These are phyloP conservation scores for Thamnidium elegans DNA, from an alignment of 192 early-diverging fungal species.

Conservation along the genomic window DNA sequence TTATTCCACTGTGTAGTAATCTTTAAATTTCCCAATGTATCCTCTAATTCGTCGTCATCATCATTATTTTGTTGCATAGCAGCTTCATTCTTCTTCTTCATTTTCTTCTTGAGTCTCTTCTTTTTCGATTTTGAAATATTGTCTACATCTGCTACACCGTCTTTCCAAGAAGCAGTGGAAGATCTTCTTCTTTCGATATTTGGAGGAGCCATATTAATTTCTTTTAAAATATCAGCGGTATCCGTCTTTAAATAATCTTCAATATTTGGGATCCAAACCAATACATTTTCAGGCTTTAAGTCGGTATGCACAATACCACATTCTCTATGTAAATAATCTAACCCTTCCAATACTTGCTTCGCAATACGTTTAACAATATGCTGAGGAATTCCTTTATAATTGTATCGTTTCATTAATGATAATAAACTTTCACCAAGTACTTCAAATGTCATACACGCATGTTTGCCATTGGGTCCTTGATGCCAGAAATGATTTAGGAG, in stretches of 20 bases:
- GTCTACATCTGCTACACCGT: background rate
- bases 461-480: conserved; percentile 78
- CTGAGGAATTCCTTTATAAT: conserved; percentile 78
- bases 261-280: conserved; percentile 85
- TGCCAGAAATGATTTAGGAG: conserved; percentile 89
- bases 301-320: conserved; percentile 98
- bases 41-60: background rate
- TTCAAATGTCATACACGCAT: conserved; percentile 96
- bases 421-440: conserved; percentile 91
- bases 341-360: conserved; percentile 82
- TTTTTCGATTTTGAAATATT: conserved; percentile 46
- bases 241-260: conserved; percentile 44
- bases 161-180: conserved; percentile 5
- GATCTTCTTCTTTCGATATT: background rate
- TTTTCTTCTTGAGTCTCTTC: conserved; percentile 55
- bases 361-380: conserved; percentile 85
- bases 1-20: background rate
- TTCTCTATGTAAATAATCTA: conserved; percentile 90
- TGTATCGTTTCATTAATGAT: conserved; percentile 78
- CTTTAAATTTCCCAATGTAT: conserved; percentile 1
- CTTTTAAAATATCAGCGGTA: conserved; percentile 25
- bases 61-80: no score
- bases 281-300: conserved; percentile 94
- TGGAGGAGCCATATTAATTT: background rate
- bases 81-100: conserved; percentile 24